These are phyloP conservation scores for carrot (Daucus carota) DNA, from an alignment of 129 eudicot genomes.

Conservation along the genomic window DH1_v3.0 NC_030384.2:48288001-48288500, in stretches of 20 bases:
- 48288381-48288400: neutral
- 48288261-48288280: constrained; percentile 85
- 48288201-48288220: constrained; percentile 64
- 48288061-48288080: constrained; percentile 5
- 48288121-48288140: constrained; percentile 12
- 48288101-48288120: neutral
- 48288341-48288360: neutral
- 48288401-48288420: neutral
- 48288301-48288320: constrained; percentile 49
- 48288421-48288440: neutral
- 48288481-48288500: neutral
- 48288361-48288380: neutral
- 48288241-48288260: constrained; percentile 71
- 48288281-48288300: constrained; percentile 71
- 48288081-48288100: constrained; percentile 5
- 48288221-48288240: constrained; percentile 55
- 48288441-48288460: neutral
- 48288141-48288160: constrained; percentile 72
- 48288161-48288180: constrained; percentile 93
- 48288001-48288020: constrained; percentile 36
- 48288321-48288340: neutral
- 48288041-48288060: constrained; percentile 10
- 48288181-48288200: constrained; percentile 69
- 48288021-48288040: neutral
- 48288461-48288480: constrained; percentile 5